Evolutionary conservation across 2,329 filamentous ascomycete species (phyloP).

Genomic region (Cercospora sp.): DNA sequence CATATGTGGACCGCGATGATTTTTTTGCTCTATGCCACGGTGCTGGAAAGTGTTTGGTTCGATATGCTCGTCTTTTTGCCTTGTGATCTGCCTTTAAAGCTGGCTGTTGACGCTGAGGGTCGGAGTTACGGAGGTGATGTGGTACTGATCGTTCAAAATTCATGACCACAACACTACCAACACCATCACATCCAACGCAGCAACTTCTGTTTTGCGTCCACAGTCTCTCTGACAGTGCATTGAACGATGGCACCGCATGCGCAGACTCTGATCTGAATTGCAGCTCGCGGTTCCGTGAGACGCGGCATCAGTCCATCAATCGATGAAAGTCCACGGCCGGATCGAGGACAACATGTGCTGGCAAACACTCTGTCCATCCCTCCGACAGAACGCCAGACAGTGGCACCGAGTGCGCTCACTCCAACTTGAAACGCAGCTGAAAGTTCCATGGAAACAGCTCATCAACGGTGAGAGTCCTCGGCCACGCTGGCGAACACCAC

Average conservation of each 20-base stretch:
- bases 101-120: background rate
- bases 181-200: background rate
- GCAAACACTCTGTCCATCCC: background rate
- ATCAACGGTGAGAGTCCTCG: background rate
- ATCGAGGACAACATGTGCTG: background rate
- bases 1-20: background rate
- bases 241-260: background rate
- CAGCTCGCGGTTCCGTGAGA: background rate
- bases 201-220: background rate
- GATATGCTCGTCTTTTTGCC: background rate
- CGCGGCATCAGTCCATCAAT: background rate
- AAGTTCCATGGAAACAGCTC: background rate
- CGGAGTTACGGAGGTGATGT: background rate
- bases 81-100: background rate
- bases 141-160: background rate
- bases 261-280: background rate
- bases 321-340: background rate
- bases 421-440: background rate
- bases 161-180: background rate
- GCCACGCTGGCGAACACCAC: background rate
- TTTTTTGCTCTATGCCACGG: background rate
- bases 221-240: background rate
- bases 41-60: conserved; percentile 4
- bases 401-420: background rate
- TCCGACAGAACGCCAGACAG: background rate